These are phyloP conservation scores for Pythium folliculosum DNA, from an alignment of 352 stramenopile genomes.

Conservation along the genomic window DNA sequence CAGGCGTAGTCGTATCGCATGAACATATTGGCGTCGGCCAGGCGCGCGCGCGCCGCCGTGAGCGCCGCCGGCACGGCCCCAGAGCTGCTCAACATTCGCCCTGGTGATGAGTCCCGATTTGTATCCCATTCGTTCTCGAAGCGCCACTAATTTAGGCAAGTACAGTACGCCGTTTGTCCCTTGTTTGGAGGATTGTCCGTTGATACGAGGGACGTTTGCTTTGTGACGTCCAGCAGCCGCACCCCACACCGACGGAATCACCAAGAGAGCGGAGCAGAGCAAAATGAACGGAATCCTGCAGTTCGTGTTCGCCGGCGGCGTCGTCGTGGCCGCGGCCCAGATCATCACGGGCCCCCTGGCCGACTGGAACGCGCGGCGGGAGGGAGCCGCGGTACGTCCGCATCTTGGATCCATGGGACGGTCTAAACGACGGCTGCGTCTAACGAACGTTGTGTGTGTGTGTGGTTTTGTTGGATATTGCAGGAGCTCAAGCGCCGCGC, in stretches of 20 bases:
- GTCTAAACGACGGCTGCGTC: not conserved
- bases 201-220: not conserved
- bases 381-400: constrained; percentile 55
- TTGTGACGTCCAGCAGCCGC: not conserved
- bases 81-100: too few relatives aligned
- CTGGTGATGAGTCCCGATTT: too few relatives aligned
- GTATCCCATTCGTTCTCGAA: too few relatives aligned
- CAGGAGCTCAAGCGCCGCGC: constrained; percentile 69
- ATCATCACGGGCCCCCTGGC: constrained; percentile 62
- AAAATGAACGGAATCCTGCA: constrained; percentile 76
- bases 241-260: constrained; percentile 11
- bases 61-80: constrained; percentile 1
- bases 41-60: constrained; percentile 46
- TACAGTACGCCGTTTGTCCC: not conserved
- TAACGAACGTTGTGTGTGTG: not conserved
- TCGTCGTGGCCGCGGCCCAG: constrained; percentile 72
- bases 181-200: too few relatives aligned
- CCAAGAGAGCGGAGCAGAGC: not conserved
- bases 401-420: not conserved
- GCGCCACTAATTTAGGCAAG: too few relatives aligned
- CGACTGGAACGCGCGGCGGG: constrained; percentile 78
- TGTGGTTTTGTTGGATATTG: not conserved
- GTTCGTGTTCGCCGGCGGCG: constrained; percentile 67
- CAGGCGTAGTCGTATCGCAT: constrained; percentile 90
- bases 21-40: constrained; percentile 52